Base-by-base conservation (phyloP, 352 stramenopile genomes). In the Pythium guiyangense region DNA sequence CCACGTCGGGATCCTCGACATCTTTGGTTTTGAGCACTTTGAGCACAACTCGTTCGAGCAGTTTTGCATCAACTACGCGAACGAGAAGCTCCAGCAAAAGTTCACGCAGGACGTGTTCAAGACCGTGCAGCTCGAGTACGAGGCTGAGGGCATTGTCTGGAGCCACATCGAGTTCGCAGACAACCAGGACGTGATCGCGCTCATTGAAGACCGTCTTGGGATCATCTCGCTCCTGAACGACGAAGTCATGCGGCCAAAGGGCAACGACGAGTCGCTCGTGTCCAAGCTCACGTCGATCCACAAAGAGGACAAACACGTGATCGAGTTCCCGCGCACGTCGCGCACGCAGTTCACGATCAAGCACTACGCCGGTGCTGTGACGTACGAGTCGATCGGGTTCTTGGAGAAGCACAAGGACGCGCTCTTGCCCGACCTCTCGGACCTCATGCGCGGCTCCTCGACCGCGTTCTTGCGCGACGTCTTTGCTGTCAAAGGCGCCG, bases 11-110 rank as follows among this genome's bases (percentile, higher is more conserved):
- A 92, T 98, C 53, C 75, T 98, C 27, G 92, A 98, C 66, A 98
- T 98, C 49, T 98, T 97, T 55, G 92, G 92, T 9, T 98, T 98
- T 62, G 92, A 98, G 60, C 90, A 96, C 55, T 98, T 98, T 48
- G 83, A 96, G 47, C 78, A 94, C 55, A 98, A 98, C 67, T 95
- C 77, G 27, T 97, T 98, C 52, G 92, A 98, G 69, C 92, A 98
- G 61, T 87, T 97, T 31, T 96, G 88, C 62, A 97, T 97, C 52
- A 97, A 97, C 69, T 96, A 92, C 57, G 85, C 84, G 22, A 97
- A 97, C 70, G 89, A 97, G 45, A 96, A 96, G 64, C 77, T 97
- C 25, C 89, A 97, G 69, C 89, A 96, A 47, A 94, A 96, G 62
- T 97, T 97, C 57, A 96, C 86, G 14, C 81, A 94, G 54, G 84